Percentiles rank a stretch among this genome's conserved stretches.
Conservation (phyloP, 1,139 yeast genomes). For the Ogataea hybrid region DNA sequence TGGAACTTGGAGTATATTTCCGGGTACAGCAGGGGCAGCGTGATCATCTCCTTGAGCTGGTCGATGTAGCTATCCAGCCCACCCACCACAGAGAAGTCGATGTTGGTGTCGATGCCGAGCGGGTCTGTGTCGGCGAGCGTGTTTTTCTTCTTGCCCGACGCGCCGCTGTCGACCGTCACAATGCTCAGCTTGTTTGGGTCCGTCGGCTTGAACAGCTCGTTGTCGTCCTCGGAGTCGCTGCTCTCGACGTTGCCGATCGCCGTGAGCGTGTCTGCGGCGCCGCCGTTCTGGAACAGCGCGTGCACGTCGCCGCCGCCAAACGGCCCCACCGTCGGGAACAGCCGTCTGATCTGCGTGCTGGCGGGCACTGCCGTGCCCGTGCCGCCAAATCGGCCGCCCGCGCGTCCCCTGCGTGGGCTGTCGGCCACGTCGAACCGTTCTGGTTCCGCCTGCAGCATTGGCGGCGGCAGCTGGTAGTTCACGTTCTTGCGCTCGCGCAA, state of each 20-base stretch:
- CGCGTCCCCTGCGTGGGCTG: conserved; percentile 33
- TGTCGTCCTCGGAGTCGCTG: conserved; percentile 39
- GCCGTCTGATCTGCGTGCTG: conserved; percentile 47
- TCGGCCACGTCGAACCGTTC: conserved; percentile 21
- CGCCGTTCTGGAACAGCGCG: conserved; percentile 58
- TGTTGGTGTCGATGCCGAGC: conserved; percentile 87
- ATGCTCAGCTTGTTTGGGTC: conserved; percentile 29
- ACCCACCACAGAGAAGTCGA: conserved; percentile 88
- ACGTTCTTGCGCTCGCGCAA: conserved; percentile 76
- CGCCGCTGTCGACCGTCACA: conserved; percentile 35
- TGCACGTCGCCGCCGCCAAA: conserved; percentile 91
- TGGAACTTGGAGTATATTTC: conserved; percentile 88
- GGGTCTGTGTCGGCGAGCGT: conserved; percentile 93
- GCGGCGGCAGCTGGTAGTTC: conserved; percentile 87
- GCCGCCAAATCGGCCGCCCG: conserved; percentile 28
- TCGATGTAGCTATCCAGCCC: conserved; percentile 84
- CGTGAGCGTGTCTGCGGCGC: conserved; percentile 51
- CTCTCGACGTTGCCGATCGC: conserved; percentile 33
- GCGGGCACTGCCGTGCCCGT: conserved; percentile 11
- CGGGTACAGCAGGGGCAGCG: conserved; percentile 88
- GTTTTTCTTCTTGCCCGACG: conserved; percentile 49
- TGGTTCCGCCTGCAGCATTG: conserved; percentile 49
- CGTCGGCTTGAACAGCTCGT: conserved; percentile 34
- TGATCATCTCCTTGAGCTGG: conserved; percentile 96
- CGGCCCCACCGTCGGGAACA: conserved; percentile 96